These are phyloP conservation scores for Hirsutella minnesotensis DNA, from an alignment of 2,329 filamentous ascomycete genomes.

Conservation along the genomic window DNA sequence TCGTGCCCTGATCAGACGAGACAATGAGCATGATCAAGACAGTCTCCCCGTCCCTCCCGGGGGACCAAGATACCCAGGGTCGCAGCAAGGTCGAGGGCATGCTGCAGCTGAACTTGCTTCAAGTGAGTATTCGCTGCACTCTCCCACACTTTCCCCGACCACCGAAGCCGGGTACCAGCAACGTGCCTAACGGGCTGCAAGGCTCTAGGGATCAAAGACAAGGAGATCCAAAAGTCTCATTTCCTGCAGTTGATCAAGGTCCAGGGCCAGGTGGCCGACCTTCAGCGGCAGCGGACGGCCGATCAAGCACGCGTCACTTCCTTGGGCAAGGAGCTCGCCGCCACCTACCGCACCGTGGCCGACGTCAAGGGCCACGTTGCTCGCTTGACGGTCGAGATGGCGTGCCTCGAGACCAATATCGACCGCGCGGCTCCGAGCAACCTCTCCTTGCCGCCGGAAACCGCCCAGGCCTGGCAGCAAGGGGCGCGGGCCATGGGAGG, in stretches of 20 bases:
- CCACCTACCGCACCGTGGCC: conserved; percentile 1
- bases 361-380: conserved; percentile 8
- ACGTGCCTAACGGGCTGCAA: background rate
- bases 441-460: background rate
- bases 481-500: too few species aligned
- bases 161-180: too few species aligned
- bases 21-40: too few species aligned
- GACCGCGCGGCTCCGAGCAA: background rate
- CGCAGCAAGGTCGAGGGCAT: too few species aligned
- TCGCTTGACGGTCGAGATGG: conserved; percentile 2
- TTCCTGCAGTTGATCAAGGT: conserved; percentile 8
- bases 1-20: too few species aligned
- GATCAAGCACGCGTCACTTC: background rate
- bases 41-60: too few species aligned
- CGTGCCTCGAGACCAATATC: background rate
- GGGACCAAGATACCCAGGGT: too few species aligned
- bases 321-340: background rate
- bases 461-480: background rate
- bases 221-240: conserved; percentile 1
- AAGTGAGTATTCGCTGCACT: too few species aligned
- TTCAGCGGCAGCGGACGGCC: background rate
- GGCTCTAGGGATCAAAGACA: background rate
- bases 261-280: conserved; percentile 2
- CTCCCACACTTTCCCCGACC: too few species aligned
- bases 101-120: too few species aligned